phyloP scores from a whole-genome alignment of 164 flowering plant species.

The Taxillus chinensis region DNA sequence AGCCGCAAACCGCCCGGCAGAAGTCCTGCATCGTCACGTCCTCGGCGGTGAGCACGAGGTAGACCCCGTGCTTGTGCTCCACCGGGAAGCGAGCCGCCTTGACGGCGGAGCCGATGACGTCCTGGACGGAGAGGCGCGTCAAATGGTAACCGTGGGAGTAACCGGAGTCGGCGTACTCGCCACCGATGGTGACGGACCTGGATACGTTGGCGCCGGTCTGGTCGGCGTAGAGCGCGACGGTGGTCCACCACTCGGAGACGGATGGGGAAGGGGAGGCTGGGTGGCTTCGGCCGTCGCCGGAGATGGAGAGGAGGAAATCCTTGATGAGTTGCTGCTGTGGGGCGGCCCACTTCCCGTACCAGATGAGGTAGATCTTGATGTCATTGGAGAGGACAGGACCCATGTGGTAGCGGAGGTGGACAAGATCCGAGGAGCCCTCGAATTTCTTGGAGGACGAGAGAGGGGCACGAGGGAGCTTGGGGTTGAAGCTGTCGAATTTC shows the following conservation, averaged over 20 bases:
- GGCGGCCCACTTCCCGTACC: conserved; percentile 79
- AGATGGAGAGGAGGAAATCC: conserved; percentile 76
- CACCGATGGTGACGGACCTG: conserved; percentile 39
- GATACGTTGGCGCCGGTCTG: conserved; percentile 85
- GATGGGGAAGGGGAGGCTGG: conserved; percentile 38
- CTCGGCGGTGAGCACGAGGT: conserved; percentile 58
- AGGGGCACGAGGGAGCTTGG: conserved; percentile 25
- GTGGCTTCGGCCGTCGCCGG: conserved; percentile 27
- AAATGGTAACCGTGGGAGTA: conserved; percentile 61
- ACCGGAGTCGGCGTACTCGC: conserved; percentile 52
- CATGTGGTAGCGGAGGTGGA: conserved; percentile 84
- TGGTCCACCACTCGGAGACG: conserved; percentile 83
- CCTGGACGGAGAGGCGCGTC: conserved; percentile 67
- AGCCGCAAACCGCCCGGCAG: conserved; percentile 90
- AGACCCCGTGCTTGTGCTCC: conserved; percentile 75
- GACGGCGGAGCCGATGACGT: conserved; percentile 62
- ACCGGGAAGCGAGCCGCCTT: conserved; percentile 47
- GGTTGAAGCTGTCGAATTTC: conserved; percentile 23
- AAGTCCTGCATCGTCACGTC: conserved; percentile 81
- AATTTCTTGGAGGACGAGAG: conserved; percentile 45
- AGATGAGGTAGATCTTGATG: conserved; percentile 67
- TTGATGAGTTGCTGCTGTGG: conserved; percentile 54
- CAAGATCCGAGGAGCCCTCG: conserved; percentile 85
- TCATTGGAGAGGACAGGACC: conserved; percentile 83
- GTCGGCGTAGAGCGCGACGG: conserved; percentile 78